Conservation (phyloP, 2,329 filamentous ascomycete species). For the Juglanconis oblonga region DNA sequence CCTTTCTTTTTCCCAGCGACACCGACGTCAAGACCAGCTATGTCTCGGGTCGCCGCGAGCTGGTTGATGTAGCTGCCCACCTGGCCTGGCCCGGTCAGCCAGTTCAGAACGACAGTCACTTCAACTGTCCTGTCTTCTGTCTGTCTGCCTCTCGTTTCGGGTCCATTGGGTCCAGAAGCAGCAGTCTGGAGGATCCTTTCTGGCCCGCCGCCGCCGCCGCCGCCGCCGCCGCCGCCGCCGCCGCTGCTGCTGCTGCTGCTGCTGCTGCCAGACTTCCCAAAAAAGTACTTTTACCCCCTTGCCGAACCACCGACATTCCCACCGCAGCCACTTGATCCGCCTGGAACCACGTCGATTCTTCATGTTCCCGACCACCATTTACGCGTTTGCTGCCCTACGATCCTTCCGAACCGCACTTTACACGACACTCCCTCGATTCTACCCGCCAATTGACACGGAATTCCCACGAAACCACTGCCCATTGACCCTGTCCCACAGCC, state of each 20-base stretch:
- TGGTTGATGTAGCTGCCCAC: constrained; percentile 16
- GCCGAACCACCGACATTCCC: not conserved
- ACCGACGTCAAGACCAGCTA: constrained; percentile 16
- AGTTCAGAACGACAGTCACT: constrained; percentile 1
- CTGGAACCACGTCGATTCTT: constrained; percentile 15
- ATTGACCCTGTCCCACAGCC: constrained; percentile 15
- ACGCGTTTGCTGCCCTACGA: constrained; percentile 27
- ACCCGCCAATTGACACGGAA: constrained; percentile 12
- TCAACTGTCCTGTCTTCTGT: not conserved
- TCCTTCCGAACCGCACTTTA: constrained; percentile 5
- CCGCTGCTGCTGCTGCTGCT: too few species aligned
- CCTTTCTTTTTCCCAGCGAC: not conserved
- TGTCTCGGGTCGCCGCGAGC: constrained; percentile 17
- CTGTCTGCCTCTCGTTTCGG: not conserved
- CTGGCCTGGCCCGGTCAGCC: constrained; percentile 15
- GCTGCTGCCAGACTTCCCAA: too few species aligned
- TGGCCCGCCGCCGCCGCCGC: too few species aligned
- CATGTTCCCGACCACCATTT: constrained; percentile 7
- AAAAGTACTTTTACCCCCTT: not conserved
- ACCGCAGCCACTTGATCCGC: constrained; percentile 19
- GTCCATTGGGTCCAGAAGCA: too few species aligned
- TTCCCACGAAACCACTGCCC: constrained; percentile 17
- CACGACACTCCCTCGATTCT: constrained; percentile 9
- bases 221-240: too few species aligned
- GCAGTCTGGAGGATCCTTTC: too few species aligned